Percentiles rank a stretch among this genome's conserved stretches.
phyloP scores from a whole-genome alignment of 2,329 filamentous ascomycete genomes.

The Penicillium sp. region DNA sequence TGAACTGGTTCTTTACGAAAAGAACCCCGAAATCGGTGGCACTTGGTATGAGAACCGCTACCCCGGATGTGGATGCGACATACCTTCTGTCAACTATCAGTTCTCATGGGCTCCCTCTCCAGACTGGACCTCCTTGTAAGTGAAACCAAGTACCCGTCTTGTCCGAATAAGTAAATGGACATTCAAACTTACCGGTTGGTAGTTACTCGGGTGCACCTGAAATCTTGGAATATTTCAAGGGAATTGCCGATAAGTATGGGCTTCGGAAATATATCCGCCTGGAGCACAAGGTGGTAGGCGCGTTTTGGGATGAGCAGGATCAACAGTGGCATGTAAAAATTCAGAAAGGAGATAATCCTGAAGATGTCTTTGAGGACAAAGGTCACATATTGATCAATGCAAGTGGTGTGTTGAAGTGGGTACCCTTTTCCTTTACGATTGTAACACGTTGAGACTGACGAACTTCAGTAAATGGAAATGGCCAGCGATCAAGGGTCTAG shows the following conservation, averaged over 20 bases:
- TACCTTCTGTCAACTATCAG: conserved; percentile 33
- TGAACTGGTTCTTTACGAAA: conserved; percentile 30
- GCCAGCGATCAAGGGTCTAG: conserved; percentile 11
- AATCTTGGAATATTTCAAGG: conserved; percentile 31
- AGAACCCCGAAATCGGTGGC: conserved; percentile 40
- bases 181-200: conserved; percentile 4
- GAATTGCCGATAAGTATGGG: conserved; percentile 25
- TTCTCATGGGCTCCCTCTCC: conserved; percentile 33
- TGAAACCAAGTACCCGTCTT: conserved; percentile 7
- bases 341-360: conserved; percentile 10
- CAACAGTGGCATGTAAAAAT: conserved; percentile 32
- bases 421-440: not conserved
- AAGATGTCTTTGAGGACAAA: conserved; percentile 9
- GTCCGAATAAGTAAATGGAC: not conserved
- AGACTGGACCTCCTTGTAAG: conserved; percentile 20
- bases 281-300: conserved; percentile 25
- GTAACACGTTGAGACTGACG: not conserved
- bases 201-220: conserved; percentile 29
- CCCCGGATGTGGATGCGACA: conserved; percentile 37
- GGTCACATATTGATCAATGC: conserved; percentile 16
- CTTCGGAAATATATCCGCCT: conserved; percentile 31
- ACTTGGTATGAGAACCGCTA: conserved; percentile 40
- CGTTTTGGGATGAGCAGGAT: conserved; percentile 31
- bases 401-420: conserved; percentile 15
- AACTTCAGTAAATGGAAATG: conserved; percentile 14